Evolutionary conservation across 148 eudicot species (phyloP), one percentile per base, ranked within the genome.

Genomic region (Bassia scoparia): DNA sequence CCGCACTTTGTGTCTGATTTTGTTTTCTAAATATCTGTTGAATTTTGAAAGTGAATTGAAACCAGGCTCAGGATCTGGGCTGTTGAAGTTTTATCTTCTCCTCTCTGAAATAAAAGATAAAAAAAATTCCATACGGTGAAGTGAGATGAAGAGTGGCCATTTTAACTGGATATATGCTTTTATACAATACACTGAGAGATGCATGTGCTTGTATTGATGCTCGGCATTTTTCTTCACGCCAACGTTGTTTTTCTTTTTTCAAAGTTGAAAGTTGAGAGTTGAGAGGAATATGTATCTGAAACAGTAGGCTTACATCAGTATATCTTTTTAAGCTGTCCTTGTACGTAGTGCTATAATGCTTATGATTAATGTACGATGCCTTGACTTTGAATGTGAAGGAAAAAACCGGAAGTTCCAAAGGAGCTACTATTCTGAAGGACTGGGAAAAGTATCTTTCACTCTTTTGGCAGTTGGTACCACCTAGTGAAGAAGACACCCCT

Each of bases 401-500:
- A 83, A 95, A 95, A 86, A 95, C 99, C 21, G 97, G 97, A 41
- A 95, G 97, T 77, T 68, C 83, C 82, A 95, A 88, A 83, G 99
- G 99, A 31, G 83, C 97, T 41, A 37, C 84, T n/a, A 88, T 95
- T 52, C 80, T 95, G 43, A 87, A 95, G 48, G 99, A 95, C 33
- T 95, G 99, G 99, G 96, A 95, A 77, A 95, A 78, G 78, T 95
- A 91, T 75, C 82, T 95, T 69, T 81, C 89, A 46, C 87, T 95
- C 26, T 95, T 95, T 72, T 95, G 99, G 99, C 99, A 95, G 75
- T 83, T 95, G 68, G 99, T 95, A 59, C 99, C 99, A 13, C 99
- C 99, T 17, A 95, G 99, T 77, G 97, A 95, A 79, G 99, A 95
- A 90, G 99, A 95, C 89, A 95, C 97, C 13, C 99, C 99, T 3